These are phyloP conservation scores for Apiospora rasikravindrae DNA, from an alignment of 2,329 filamentous ascomycete genomes.

Conservation along the genomic window DNA sequence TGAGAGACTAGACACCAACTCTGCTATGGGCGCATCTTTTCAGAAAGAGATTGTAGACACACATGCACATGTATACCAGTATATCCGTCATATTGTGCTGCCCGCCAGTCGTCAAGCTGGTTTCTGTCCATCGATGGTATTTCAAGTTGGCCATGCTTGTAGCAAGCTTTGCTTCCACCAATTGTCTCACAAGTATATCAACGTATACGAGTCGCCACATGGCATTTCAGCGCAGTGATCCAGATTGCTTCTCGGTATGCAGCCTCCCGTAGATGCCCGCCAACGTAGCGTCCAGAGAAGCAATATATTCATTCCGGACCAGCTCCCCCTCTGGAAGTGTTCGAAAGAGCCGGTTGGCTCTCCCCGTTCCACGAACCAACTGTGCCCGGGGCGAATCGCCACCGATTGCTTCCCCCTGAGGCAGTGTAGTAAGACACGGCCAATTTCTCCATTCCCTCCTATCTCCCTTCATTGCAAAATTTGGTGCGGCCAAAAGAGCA, in stretches of 20 bases:
- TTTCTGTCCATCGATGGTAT: neutral
- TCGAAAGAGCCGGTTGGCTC: neutral
- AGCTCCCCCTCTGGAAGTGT: neutral
- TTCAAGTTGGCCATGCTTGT: neutral
- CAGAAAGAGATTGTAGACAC: neutral
- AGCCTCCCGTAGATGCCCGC: neutral
- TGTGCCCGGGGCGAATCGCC: neutral
- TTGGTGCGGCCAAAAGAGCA: neutral
- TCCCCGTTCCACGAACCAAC: neutral
- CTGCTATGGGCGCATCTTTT: neutral
- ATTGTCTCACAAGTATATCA: neutral
- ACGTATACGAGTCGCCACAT: neutral
- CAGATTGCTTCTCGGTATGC: neutral
- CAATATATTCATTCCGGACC: neutral
- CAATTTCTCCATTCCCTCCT: neutral
- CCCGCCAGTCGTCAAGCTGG: neutral
- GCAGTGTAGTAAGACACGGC: neutral
- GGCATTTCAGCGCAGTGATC: neutral
- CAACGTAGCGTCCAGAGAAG: neutral
- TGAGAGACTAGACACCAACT: neutral
- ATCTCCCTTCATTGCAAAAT: neutral
- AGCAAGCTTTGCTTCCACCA: neutral
- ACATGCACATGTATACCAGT: neutral
- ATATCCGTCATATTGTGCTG: neutral
- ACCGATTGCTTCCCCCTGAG: neutral